Base-by-base conservation (phyloP, 306 rosid genomes). In the Cucurbita ficifolia region DNA sequence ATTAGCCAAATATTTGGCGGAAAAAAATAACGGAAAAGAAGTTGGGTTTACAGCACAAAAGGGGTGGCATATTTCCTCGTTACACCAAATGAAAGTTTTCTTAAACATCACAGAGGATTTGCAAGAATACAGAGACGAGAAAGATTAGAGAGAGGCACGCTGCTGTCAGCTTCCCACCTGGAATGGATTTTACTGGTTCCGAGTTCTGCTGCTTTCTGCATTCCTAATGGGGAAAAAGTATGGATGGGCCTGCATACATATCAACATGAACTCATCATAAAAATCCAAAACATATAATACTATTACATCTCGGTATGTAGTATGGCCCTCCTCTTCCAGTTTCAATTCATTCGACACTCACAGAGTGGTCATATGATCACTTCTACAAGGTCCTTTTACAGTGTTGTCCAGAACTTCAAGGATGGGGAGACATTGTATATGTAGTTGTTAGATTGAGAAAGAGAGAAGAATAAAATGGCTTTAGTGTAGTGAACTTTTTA, bases 201-300 rank as follows among this genome's bases (percentile, higher is more conserved):
- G 97, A 77, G 81, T 75, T 85, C 77, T 70, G 84, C 79, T 79
- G 62, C 46, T 84, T 74, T 84, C 82, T 24, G 82, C 86, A 73
- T 76, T 78, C 82, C 88, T 82, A 77, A 79, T 83, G 68, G 78
- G 82, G 39, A 52, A 76, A 76, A 84, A 84, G 74, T 79, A 84
- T 65, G 82, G 82, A 75, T 80, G 88, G 18, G 79, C 88, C 88
- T 84, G 86, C 54, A 58, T 94, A 67, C 61, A 77, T 76, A 83
- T 46, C 43, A 29, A 29, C 33, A 42, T 9, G 1, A 8, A 22
- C 62, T 52, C 1, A 4, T 45, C 39, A 22, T 45, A 8, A 33
- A 21, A 17, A 70, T 17, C 3, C 8, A 6, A 70, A 42, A 35
- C 39, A 43, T 39, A 46, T 22, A 29, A 51, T 2, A 16, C 46